Base-by-base conservation (phyloP, 305 asterid species). In the Caryopteris hybrid region DNA sequence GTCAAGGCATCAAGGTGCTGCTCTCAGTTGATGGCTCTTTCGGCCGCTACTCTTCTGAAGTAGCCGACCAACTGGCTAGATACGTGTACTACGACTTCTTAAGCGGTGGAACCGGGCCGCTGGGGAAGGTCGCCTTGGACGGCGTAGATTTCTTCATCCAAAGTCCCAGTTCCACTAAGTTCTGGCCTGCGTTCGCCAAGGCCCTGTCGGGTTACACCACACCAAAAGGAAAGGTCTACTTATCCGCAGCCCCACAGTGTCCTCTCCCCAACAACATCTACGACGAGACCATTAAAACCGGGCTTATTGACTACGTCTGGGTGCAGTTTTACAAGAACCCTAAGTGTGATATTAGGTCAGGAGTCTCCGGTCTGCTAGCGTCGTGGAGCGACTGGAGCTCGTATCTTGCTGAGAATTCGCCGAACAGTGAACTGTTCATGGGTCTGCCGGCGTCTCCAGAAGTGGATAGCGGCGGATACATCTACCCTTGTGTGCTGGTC, bases 301-400 rank as follows among this genome's bases (percentile, higher is more conserved):
- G 79, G 47, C 52, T 75, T 16, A 55, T 75, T 6, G 72, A 75
- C 52, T 75, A 54, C 4, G 51, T 75, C 22, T 75, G 76, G 76
- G 55, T 75, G 21, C 76, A 70, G 29, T 75, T 69, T 25, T 75
- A 75, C 72, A 70, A 70, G 46, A 70, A 18, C 3, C 11, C 29
- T 8, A 1, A 23, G 55, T 75, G 79, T 51, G 70, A 64, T 13
- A 53, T 53, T 38, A 25, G 60, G 39, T 23, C 60, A 1, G 60
- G 60, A 5, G 60, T 53, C 33, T 12, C 20, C 2, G 60, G 60
- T 1, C 38, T 53, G 13, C 10, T 25, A 6, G 21, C 18, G 0
- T 23, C 60, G 21, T 53, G 36, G 36, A 25, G 25, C 11, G 38
- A 53, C 5, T 53, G 60, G 60, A 51, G 57, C 3, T 1, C 16